Percentiles rank a stretch among this genome's conserved stretches.
phyloP scores from a whole-genome alignment of 306 rosid genomes.

The Rubus idaeus region DNA sequence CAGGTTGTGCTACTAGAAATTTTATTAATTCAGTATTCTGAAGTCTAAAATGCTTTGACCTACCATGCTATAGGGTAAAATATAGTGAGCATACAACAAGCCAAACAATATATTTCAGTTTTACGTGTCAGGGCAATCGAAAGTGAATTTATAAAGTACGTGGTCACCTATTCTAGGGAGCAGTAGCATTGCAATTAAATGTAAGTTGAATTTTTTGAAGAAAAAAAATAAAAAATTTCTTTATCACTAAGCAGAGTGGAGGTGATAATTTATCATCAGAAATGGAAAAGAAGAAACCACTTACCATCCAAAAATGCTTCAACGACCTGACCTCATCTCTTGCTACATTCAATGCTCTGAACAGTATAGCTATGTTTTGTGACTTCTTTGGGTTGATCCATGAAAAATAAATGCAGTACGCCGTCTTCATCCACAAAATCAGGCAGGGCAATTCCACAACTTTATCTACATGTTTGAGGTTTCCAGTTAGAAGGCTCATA shows the following conservation, averaged over 20 bases:
- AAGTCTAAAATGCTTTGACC: not conserved
- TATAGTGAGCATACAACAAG: too few species aligned
- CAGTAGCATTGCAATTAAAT: conserved; percentile 8
- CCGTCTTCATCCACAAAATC: conserved; percentile 67
- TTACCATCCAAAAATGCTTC: conserved; percentile 90
- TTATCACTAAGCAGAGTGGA: not conserved
- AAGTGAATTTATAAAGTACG: not conserved
- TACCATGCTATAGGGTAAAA: not conserved
- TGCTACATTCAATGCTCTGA: conserved; percentile 89
- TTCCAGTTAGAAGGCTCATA: too few species aligned
- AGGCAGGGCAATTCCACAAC: conserved; percentile 31
- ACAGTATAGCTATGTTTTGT: conserved; percentile 82
- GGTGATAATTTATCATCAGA: conserved; percentile 5
- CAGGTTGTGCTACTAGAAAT: conserved; percentile 14
- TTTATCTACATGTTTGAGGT: too few species aligned
- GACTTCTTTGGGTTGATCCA: conserved; percentile 80
- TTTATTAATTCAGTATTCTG: not conserved
- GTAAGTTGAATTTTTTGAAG: not conserved
- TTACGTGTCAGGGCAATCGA: not conserved
- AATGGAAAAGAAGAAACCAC: conserved; percentile 26
- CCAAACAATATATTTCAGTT: not conserved
- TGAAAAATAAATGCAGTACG: conserved; percentile 33
- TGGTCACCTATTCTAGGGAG: not conserved
- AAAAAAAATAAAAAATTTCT: not conserved
- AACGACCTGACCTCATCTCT: conserved; percentile 86